Percentiles rank a stretch among this genome's conserved stretches.
Conservation (phyloP, 768 basidiomycete genomes). For the Collybiopsis luxurians region DNA sequence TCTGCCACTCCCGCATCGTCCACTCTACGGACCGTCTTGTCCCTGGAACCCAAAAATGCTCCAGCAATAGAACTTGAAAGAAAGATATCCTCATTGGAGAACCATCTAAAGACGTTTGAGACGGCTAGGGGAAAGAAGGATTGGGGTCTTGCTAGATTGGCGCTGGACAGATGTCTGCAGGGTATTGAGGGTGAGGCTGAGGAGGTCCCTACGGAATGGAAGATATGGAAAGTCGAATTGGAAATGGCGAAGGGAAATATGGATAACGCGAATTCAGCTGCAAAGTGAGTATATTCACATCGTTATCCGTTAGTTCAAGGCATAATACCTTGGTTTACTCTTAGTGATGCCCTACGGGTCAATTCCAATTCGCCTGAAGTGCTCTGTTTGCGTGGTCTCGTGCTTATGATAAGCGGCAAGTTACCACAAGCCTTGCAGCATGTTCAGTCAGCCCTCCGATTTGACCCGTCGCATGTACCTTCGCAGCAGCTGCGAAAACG, state of each 20-base stretch:
- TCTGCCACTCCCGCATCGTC: conserved; percentile 64
- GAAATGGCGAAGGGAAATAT: conserved; percentile 68
- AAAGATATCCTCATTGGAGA: conserved; percentile 59
- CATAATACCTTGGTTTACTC: conserved; percentile 4
- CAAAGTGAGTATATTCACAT: conserved; percentile 54
- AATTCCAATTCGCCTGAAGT: conserved; percentile 77
- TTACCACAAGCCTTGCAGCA: conserved; percentile 73
- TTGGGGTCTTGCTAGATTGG: conserved; percentile 78
- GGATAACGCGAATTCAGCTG: conserved; percentile 72
- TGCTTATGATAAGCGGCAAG: conserved; percentile 72
- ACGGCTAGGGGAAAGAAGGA: conserved; percentile 55
- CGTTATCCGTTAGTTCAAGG: not conserved
- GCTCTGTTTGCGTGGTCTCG: conserved; percentile 72
- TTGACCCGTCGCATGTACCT: conserved; percentile 73
- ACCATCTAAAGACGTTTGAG: conserved; percentile 64
- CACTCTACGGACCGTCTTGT: conserved; percentile 58
- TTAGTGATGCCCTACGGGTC: conserved; percentile 72
- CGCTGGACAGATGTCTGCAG: conserved; percentile 74
- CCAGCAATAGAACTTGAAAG: conserved; percentile 58
- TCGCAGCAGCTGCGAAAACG: conserved; percentile 73
- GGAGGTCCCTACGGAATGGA: conserved; percentile 77
- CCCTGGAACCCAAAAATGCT: conserved; percentile 60
- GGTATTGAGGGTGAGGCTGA: conserved; percentile 73
- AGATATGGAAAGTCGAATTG: conserved; percentile 75
- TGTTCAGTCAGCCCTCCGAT: conserved; percentile 63